Evolutionary conservation across 2,329 filamentous ascomycete genomes (phyloP), one percentile per base, ranked within the genome.

Genomic region (Cladosporium velox): DNA sequence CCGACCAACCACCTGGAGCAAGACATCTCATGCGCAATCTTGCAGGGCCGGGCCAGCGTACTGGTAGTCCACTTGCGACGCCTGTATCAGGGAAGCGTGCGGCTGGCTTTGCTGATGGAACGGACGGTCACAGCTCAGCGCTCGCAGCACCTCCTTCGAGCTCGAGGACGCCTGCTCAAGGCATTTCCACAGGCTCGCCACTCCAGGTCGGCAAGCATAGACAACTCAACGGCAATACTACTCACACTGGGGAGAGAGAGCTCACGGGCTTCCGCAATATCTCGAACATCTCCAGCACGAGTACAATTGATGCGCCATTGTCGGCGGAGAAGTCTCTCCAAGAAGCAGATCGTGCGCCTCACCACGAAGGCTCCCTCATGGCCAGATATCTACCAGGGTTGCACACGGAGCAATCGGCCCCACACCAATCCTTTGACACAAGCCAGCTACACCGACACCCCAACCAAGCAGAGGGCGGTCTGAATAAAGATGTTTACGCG

Each of bases 271-370:
- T 64, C 35, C 61, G 61, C 35, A 64, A 64, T 26, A 64, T 64
- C 26, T 64, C 61, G 15, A 70, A 72, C 62, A 78, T 76, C 38
- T 83, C 81, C 64, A 78, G 77, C 26, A 79, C 77, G 1, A 77
- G 73, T 67, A 77, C 75, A 2, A 75, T 77, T 52, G 74, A 76
- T 51, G 74, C 74, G 24, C 69, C 69, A 3, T 70, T 70, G 26
- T 71, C 70, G 12, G 68, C 68, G 14, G 71, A 72, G 55, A 71
- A 69, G 62, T 65, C 69, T 38, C 70, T 69, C 5, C 70, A 71
- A 26, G 67, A 70, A 32, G 67, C 70, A 49, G 67, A 70, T 35
- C 65, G 68, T 30, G 52, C 64, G 47, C 64, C 64, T n/a, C 54
- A 63, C 58, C 64, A 69, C 59, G 67, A 70, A 59, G 35, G 35